Conservation (phyloP, 2,329 filamentous ascomycete species). For the Pseudopithomyces chartarum region DNA sequence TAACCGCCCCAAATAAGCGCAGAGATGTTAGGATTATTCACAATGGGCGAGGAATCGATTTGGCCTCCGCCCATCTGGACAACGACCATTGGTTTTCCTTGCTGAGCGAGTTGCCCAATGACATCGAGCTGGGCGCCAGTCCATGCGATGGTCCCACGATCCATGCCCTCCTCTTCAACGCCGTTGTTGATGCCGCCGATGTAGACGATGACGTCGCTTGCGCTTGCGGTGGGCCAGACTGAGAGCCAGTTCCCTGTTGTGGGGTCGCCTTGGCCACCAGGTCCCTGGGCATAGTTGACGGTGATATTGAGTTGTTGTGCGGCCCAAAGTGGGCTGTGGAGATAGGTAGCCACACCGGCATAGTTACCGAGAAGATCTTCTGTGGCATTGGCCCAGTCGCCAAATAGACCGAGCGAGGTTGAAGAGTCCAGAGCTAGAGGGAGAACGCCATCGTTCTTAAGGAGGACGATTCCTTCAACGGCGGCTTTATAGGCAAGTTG, state of each 20-base stretch:
- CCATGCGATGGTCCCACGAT: conserved; percentile 59
- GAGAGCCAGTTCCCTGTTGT: conserved; percentile 29
- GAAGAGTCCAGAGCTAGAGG: conserved; percentile 49
- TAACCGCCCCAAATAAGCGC: conserved; percentile 64
- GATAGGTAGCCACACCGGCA: conserved; percentile 60
- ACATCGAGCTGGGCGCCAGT: conserved; percentile 57
- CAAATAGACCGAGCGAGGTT: conserved; percentile 61
- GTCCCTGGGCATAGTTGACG: conserved; percentile 33
- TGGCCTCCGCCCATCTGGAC: conserved; percentile 57
- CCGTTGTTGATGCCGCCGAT: conserved; percentile 60
- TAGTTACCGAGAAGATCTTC: conserved; percentile 66
- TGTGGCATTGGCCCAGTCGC: conserved; percentile 61
- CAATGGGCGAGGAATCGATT: conserved; percentile 58
- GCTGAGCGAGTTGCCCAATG: conserved; percentile 53
- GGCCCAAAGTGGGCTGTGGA: conserved; percentile 59
- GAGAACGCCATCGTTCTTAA: conserved; percentile 58
- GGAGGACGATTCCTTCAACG: conserved; percentile 54
- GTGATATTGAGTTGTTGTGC: conserved; percentile 52
- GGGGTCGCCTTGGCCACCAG: conserved; percentile 33
- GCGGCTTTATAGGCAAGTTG: conserved; percentile 61
- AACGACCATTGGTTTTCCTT: conserved; percentile 58
- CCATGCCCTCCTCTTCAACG: conserved; percentile 58
- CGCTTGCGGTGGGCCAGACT: conserved; percentile 35
- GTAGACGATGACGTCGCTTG: conserved; percentile 53
- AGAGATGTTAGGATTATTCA: conserved; percentile 54